These are phyloP conservation scores for Raffaelea ambrosiae DNA, from an alignment of 2,329 filamentous ascomycete genomes.

Conservation along the genomic window DNA sequence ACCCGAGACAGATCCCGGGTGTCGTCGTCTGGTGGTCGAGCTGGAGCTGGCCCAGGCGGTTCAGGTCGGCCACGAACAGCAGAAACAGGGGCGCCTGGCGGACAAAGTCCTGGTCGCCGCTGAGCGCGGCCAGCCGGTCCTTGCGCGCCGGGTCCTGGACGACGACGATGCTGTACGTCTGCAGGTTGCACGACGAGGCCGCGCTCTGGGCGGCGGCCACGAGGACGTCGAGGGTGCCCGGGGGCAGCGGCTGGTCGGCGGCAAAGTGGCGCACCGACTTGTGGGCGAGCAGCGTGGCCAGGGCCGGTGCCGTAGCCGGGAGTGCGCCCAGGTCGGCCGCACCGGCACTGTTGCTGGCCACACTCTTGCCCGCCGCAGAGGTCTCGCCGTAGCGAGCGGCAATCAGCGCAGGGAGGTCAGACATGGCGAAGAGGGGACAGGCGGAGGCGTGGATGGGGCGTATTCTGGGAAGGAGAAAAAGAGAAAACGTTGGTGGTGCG, in stretches of 20 bases:
- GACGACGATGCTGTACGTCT: constrained; percentile 24
- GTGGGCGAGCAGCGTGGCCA: constrained; percentile 21
- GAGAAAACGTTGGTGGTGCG: no score
- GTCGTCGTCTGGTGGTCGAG: constrained; percentile 10
- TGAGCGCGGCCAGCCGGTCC: constrained; percentile 16
- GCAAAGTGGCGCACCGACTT: constrained; percentile 21
- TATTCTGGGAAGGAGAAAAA: no score
- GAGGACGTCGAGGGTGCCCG: constrained; percentile 19
- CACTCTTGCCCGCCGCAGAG: no score
- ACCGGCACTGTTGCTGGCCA: no score
- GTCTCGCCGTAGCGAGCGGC: background rate
- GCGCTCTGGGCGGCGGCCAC: constrained; percentile 24
- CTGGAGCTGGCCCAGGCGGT: constrained; percentile 18
- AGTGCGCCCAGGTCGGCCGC: background rate
- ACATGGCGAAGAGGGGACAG: no score
- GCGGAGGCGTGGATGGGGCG: no score
- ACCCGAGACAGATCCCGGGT: constrained; percentile 17
- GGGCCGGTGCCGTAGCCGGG: constrained; percentile 16
- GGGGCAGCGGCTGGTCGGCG: constrained; percentile 12
- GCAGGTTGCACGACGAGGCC: constrained; percentile 24
- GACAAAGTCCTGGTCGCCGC: constrained; percentile 23
- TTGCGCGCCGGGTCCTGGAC: constrained; percentile 19
- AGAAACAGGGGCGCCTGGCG: constrained; percentile 22
- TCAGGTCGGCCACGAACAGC: constrained; percentile 23
- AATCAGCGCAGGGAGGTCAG: background rate